phyloP scores from a whole-genome alignment of 371 early-diverging fungal species.

The Mucor velutinosus region DNA sequence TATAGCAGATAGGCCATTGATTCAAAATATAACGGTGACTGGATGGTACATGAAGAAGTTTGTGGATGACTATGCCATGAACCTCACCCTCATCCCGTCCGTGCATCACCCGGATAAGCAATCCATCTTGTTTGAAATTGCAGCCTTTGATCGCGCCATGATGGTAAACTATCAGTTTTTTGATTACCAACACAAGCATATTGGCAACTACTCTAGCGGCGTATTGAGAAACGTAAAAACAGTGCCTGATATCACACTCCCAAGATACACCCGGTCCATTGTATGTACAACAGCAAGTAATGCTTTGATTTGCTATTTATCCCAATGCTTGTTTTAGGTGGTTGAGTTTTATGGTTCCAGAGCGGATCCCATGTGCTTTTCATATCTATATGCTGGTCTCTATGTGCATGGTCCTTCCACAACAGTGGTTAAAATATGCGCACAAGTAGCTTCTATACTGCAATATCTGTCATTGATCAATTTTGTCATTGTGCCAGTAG shows the following conservation, averaged over 20 bases:
- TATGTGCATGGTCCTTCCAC: constrained; percentile 37
- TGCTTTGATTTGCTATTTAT: background rate
- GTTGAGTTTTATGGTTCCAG: constrained; percentile 45
- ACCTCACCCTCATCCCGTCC: constrained; percentile 44
- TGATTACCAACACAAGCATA: constrained; percentile 19
- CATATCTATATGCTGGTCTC: constrained; percentile 48
- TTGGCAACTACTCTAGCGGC: constrained; percentile 40
- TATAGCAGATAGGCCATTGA: constrained; percentile 39
- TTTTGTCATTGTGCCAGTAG: constrained; percentile 36
- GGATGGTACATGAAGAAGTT: constrained; percentile 49
- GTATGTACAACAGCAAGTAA: constrained; percentile 18
- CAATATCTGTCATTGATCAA: constrained; percentile 46
- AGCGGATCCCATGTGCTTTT: constrained; percentile 47
- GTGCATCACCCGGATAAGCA: constrained; percentile 43
- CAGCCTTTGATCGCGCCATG: constrained; percentile 42
- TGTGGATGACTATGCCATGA: constrained; percentile 51
- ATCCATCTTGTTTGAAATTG: constrained; percentile 36
- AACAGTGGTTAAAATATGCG: constrained; percentile 30
- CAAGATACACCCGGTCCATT: constrained; percentile 36
- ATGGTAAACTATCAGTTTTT: constrained; percentile 42
- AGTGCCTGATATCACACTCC: constrained; percentile 47
- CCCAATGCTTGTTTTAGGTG: constrained; percentile 12
- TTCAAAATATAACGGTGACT: constrained; percentile 36
- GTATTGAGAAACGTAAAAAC: constrained; percentile 27
- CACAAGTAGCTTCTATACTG: constrained; percentile 21